Base-by-base conservation (phyloP, 2,329 filamentous ascomycete genomes). In the Teratosphaeria epicoccoides region DNA sequence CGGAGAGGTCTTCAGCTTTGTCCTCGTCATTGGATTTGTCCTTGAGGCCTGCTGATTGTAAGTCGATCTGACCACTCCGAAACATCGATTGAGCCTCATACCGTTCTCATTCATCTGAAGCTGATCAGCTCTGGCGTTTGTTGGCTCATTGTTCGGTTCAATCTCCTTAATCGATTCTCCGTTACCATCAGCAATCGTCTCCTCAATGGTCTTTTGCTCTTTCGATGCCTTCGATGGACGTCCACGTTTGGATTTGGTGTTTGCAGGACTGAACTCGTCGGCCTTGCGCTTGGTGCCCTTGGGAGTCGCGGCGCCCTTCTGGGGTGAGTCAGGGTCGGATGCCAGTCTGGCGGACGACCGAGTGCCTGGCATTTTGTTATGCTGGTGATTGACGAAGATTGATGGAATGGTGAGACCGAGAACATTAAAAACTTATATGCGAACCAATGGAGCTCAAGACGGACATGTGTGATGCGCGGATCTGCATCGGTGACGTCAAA, bases 161-260 rank as follows among this genome's bases (percentile, higher is more conserved):
- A 24, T 17, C 33, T 20, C 33, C 14, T 28, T 24, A n/a, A 22
- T 68, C 53, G 14, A 49, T 17, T 53, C 60, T 28, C 59, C 58
- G 11, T 56, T 57, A 17, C 33, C 33, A 23, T 84, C 61, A 9
- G 68, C 66, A 43, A 78, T 64, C 0, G 71, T 73, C 55, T 79
- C 75, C 53, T 81, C 77, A 28, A 80, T 69, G 0, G 75, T 78
- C 57, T 73, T 73, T 60, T 81, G 77, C 53, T 71, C 70, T 57
- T 71, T 74, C 14, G 61, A 51, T 6, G 63, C 55, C 29, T 55
- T 51, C 24, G 49, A 51, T n/a, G 73, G 70, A 53, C 69, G 71
- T n/a, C 66, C 63, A 23, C 70, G 70, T 59, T 76, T 74, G 44
- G 69, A 57, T 23, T 70, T 67, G 14, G 52, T 55, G 10, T 40